Percentiles rank a stretch among this genome's conserved stretches.
Conservation (phyloP, 2,329 filamentous ascomycete genomes). For the Parascedosporium putredinis region DNA sequence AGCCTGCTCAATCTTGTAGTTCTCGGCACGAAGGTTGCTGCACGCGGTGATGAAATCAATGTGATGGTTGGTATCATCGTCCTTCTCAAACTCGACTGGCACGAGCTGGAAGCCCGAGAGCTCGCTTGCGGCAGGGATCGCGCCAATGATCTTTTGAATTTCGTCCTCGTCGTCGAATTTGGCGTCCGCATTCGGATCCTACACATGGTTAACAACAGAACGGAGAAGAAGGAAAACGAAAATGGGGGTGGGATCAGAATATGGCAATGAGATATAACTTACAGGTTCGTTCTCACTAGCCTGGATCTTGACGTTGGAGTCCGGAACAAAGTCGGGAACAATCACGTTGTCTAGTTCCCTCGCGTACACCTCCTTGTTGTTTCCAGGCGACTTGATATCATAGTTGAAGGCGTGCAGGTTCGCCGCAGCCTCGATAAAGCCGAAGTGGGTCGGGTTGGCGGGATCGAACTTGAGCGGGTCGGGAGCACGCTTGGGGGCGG, state of each 20-base stretch:
- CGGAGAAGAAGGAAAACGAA: constrained; percentile 1
- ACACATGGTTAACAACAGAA: constrained; percentile 8
- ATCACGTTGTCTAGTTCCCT: constrained; percentile 86
- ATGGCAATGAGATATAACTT: too few relatives aligned
- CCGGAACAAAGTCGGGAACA: constrained; percentile 86
- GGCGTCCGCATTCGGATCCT: constrained; percentile 69
- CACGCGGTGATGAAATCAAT: constrained; percentile 98
- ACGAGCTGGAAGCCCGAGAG: constrained; percentile 81
- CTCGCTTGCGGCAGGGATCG: constrained; percentile 67
- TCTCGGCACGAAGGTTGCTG: constrained; percentile 91
- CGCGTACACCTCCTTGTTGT: constrained; percentile 58
- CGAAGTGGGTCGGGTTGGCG: constrained; percentile 75
- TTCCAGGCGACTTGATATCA: constrained; percentile 75
- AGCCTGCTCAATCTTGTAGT: constrained; percentile 91
- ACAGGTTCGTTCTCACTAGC: constrained; percentile 86
- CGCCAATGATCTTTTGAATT: constrained; percentile 58
- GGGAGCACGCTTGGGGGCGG: constrained; percentile 91
- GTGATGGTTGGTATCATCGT: constrained; percentile 94
- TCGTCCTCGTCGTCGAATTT: constrained; percentile 63
- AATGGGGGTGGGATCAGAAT: too few relatives aligned
- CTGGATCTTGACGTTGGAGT: constrained; percentile 89
- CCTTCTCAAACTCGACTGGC: constrained; percentile 96
- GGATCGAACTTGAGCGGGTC: constrained; percentile 83
- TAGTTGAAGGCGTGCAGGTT: constrained; percentile 98
- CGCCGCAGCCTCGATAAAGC: constrained; percentile 77